Evolutionary conservation across 139 green algal genomes (phyloP), one percentile per base, ranked within the genome.

Genomic region (Closterium sp.): DNA sequence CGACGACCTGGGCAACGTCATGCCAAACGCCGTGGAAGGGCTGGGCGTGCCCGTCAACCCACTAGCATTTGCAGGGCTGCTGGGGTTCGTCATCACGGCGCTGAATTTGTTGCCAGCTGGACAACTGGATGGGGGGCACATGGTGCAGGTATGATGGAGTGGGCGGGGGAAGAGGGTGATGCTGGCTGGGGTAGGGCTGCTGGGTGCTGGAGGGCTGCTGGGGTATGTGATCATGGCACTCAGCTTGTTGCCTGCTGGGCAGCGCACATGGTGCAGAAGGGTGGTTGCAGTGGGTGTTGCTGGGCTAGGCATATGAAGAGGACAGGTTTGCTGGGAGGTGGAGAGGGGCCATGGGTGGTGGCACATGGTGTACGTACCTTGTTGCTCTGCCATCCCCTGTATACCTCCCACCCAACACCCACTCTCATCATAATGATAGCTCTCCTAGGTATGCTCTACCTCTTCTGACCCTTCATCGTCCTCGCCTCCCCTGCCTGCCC

Each of bases 1-100:
- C 29, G 88, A 94, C 29, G 92, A 94, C 29, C 86, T 94, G 19
- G 92, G 92, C 92, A 94, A 94, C 28, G 92, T 94, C 24, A 91
- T 94, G 28, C 92, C 92, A 4, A 79, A 94, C 9, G 92, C 92
- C 29, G 89, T 93, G 10, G 31, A 79, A 9, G 92, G 89, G 22
- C 10, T 94, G 6, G 92, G 92, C 21, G 89, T 94, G 13, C 92
- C 92, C 1, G 84, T 94, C 30, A 85, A 94, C 45, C 92, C 92
- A 1, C 24, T 94, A 0, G 92, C 92, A 5, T 94, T 94, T 32
- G 92, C 92, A 21, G 92, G 92, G 27, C 89, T 94, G 21, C 38
- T 94, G 6, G 92, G 92, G 11, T 29, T 94, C 21, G 90, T 94
- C 2, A 42, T 94, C 6, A 94, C 89, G 10, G 34, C 89, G 9